Evolutionary conservation across 768 basidiomycete genomes (phyloP).

Genomic region (Terana coerulea): DNA sequence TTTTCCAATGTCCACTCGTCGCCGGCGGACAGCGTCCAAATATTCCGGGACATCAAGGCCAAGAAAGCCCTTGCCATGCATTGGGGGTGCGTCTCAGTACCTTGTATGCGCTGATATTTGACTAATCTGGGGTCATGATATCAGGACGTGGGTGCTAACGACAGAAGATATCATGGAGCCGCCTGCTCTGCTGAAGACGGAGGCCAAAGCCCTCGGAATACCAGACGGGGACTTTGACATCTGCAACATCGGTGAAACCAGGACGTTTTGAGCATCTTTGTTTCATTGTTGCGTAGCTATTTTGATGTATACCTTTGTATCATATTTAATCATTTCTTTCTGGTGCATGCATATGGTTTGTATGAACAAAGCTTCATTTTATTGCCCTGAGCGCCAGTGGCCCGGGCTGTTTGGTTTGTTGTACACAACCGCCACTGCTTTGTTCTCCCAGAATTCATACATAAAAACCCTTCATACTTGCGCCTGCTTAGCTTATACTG

Average conservation of each 20-base stretch:
- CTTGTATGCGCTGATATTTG: neutral
- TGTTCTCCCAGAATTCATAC: too few relatives aligned
- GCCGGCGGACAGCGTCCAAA: constrained; percentile 63
- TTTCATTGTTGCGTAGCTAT: too few relatives aligned
- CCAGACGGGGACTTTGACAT: constrained; percentile 50
- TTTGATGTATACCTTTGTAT: too few relatives aligned
- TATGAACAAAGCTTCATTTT: too few relatives aligned
- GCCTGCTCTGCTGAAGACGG: constrained; percentile 47
- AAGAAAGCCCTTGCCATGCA: constrained; percentile 65
- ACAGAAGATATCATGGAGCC: constrained; percentile 58
- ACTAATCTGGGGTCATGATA: neutral
- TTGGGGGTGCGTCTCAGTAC: constrained; percentile 48
- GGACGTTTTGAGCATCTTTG: constrained; percentile 17
- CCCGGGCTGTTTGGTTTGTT: too few relatives aligned
- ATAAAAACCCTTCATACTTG: too few relatives aligned
- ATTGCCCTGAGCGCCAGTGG: too few relatives aligned
- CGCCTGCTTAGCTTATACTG: too few relatives aligned
- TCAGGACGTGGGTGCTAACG: constrained; percentile 52
- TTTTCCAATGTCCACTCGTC: constrained; percentile 63
- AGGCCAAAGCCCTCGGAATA: constrained; percentile 49
- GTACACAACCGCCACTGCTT: too few relatives aligned
- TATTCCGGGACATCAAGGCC: constrained; percentile 62
- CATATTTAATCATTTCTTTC: too few relatives aligned
- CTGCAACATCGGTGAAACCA: constrained; percentile 61
- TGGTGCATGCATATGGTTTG: too few relatives aligned